Evolutionary conservation across 2,329 filamentous ascomycete species (phyloP).

Genomic region (Paecilomyces dactylethromorphus): DNA sequence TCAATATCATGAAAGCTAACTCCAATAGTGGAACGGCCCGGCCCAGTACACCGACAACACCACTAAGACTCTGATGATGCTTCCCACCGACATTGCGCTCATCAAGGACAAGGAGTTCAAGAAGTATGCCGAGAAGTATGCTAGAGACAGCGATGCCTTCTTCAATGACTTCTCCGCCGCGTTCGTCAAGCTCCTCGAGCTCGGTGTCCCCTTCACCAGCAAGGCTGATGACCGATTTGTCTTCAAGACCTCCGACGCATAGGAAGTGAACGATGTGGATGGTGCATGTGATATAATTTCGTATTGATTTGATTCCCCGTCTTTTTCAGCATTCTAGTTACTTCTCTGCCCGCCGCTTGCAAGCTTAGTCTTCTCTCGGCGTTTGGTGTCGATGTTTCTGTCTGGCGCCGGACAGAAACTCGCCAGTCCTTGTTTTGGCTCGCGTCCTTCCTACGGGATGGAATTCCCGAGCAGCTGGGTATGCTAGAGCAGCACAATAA

Average conservation of each 20-base stretch:
- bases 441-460: not conserved
- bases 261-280: slow-evolving; percentile 20
- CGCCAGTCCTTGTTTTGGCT: not conserved
- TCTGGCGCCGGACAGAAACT: not conserved
- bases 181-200: slow-evolving; percentile 78
- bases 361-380: slow-evolving; percentile 2
- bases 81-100: slow-evolving; percentile 84
- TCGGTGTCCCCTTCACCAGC: slow-evolving; percentile 81
- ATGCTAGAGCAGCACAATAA: not conserved
- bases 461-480: not conserved
- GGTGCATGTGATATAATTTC: not conserved
- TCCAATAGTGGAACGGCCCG: slow-evolving; percentile 68
- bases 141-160: slow-evolving; percentile 83
- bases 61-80: slow-evolving; percentile 91
- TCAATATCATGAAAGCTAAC: not conserved
- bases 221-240: slow-evolving; percentile 53
- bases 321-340: not conserved
- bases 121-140: slow-evolving; percentile 75
- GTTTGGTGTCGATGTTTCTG: slow-evolving; percentile 16
- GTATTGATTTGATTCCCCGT: not conserved
- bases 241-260: slow-evolving; percentile 53
- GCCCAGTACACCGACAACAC: slow-evolving; percentile 84
- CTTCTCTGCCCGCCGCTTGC: not conserved
- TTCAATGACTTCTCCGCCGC: slow-evolving; percentile 87
- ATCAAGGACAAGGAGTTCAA: slow-evolving; percentile 84